Evolutionary conservation across 345 rosid species (phyloP).

Genomic region (Rhizophora mangle): DNA sequence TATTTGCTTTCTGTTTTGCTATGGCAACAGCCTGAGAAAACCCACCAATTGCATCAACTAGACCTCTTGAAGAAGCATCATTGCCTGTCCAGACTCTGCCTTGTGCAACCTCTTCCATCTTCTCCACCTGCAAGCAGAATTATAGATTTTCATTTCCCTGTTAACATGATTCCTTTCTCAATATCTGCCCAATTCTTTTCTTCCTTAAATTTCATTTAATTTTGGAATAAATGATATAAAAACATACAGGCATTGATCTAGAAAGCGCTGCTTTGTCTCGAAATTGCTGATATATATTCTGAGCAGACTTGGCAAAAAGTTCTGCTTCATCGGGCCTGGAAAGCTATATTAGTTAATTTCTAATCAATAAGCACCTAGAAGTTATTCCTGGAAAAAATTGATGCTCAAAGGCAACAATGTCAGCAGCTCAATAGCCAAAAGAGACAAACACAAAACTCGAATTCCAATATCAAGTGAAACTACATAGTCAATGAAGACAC

Average conservation of each 20-base stretch:
- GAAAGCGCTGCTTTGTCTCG: slow-evolving; percentile 87
- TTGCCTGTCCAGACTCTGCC: slow-evolving; percentile 98
- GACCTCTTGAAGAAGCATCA: slow-evolving; percentile 76
- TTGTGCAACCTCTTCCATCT: slow-evolving; percentile 95
- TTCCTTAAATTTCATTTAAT: background rate
- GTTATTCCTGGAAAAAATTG: background rate
- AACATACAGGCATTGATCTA: slow-evolving; percentile 78
- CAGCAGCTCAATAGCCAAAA: background rate
- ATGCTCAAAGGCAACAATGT: background rate
- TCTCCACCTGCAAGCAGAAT: slow-evolving; percentile 47
- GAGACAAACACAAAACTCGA: background rate
- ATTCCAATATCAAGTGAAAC: background rate
- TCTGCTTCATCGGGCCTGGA: slow-evolving; percentile 89
- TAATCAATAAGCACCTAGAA: background rate
- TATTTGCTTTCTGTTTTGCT: slow-evolving; percentile 74
- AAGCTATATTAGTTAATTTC: slow-evolving; percentile 16
- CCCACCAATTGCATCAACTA: slow-evolving; percentile 88
- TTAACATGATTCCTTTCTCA: background rate
- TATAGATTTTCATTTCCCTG: background rate
- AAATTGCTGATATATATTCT: slow-evolving; percentile 72
- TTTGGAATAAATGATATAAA: background rate
- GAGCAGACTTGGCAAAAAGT: slow-evolving; percentile 79
- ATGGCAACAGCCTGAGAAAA: slow-evolving; percentile 83
- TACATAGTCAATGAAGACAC: too few relatives aligned
- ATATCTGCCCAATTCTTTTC: background rate